Base-by-base conservation (phyloP, 768 basidiomycete genomes). In the Pisolithus tinctorius region DNA sequence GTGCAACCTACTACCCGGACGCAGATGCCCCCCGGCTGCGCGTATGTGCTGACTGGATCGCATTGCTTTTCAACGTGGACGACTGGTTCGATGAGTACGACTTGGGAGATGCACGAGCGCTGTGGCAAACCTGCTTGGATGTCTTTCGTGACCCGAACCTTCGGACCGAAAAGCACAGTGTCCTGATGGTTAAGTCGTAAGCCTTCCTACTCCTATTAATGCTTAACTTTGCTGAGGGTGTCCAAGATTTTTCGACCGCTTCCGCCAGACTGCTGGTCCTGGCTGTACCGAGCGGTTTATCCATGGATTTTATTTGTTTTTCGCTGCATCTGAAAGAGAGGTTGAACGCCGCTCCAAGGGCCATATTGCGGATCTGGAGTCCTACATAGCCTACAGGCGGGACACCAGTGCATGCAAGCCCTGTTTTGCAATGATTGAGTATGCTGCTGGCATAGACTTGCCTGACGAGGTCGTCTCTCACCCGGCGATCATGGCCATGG, bases 1-100 rank as follows among this genome's bases (percentile, higher is more conserved):
- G 82, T 31, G 82, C 82, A 2, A 76, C 71, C 60, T 83, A 81
- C 63, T 87, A 86, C 63, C 74, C 79, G 51, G 75, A 75, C 25
- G 70, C 78, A 20, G 68, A 77, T n/a, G 63, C 71, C 40, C 75
- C 79, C 54, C 78, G 80, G 45, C 76, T 88, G 36, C 79, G 81
- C 29, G 77, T 83, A 54, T 76, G 82, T 54, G 77, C 79, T 3
- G 85, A 88, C 65, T 86, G 84, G 58, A 77, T 87, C 80, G 69
- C 66, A 55, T 72, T 65, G 59, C 56, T 73, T 38, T 74, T 75
- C 40, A 70, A 70, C 39, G 58, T 72, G 53, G 73, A 75, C 55
- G 71, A 74, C 53, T 66, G 73, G 65, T 60, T 70, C 30, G 74
- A 74, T 37, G 74, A 71, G 34, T 67, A 68, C 30, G 67, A 69